Percentiles rank a stretch among this genome's conserved stretches.
phyloP scores from a whole-genome alignment of 1,284 basidiomycete species.

The Puccinia coronata region DNA sequence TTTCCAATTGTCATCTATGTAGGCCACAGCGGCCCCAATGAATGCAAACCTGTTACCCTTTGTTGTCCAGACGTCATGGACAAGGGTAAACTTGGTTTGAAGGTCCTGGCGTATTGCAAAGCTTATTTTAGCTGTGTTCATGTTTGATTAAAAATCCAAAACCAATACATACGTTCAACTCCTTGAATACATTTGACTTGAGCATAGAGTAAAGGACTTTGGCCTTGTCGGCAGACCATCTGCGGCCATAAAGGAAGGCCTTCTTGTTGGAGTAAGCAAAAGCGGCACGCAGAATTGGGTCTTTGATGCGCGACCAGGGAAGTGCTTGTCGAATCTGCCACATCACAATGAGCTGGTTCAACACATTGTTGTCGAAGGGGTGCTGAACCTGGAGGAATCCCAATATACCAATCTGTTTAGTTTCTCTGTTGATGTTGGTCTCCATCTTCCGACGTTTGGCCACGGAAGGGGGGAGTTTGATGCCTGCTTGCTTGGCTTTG shows the following conservation, averaged over 20 bases:
- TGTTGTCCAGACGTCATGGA: no score
- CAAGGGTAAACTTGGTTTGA: no score
- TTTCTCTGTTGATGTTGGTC: not conserved
- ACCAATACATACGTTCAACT: not conserved
- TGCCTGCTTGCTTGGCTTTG: not conserved
- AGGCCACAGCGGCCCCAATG: not conserved
- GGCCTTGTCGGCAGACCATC: no score
- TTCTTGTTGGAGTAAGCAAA: not conserved
- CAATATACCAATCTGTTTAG: not conserved
- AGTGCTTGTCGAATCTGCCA: not conserved
- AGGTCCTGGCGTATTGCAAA: no score
- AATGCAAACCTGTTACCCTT: slow-evolving; percentile 1
- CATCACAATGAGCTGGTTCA: no score
- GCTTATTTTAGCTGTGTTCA: no score
- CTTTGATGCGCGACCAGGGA: slow-evolving; percentile 16
- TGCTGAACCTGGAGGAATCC: not conserved
- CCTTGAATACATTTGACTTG: not conserved
- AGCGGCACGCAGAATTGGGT: not conserved
- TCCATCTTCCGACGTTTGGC: not conserved
- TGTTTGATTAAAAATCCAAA: not conserved
- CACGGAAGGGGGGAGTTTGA: not conserved
- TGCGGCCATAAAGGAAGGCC: not conserved
- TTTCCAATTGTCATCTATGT: not conserved
- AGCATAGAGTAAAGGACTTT: not conserved
- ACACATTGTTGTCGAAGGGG: not conserved